These are phyloP conservation scores for Komagataella pseudopastoris DNA, from an alignment of 805 yeast species.

Conservation along the genomic window DNA sequence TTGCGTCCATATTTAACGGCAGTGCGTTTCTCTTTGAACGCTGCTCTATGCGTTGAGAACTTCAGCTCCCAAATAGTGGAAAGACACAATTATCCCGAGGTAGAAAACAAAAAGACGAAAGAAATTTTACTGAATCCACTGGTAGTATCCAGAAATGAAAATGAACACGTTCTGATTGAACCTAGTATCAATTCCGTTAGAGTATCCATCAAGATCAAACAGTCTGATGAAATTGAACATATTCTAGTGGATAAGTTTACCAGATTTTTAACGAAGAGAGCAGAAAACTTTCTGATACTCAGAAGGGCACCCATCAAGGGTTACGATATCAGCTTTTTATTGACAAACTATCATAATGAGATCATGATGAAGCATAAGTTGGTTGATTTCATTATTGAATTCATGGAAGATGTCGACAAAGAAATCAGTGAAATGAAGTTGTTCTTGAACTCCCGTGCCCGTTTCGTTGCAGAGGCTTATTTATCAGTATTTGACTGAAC, in stretches of 20 bases:
- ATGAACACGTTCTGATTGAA: slow-evolving; percentile 85
- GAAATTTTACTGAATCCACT: slow-evolving; percentile 83
- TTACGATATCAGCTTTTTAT: slow-evolving; percentile 83
- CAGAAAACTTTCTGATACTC: slow-evolving; percentile 84
- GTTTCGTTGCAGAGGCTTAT: slow-evolving; percentile 95
- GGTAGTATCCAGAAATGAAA: slow-evolving; percentile 84
- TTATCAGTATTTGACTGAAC: slow-evolving; percentile 74
- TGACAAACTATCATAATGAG: slow-evolving; percentile 91
- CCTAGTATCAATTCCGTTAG: slow-evolving; percentile 89
- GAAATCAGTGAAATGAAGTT: slow-evolving; percentile 97
- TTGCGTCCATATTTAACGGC: slow-evolving; percentile 90
- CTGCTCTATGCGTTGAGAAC: slow-evolving; percentile 84
- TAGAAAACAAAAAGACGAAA: slow-evolving; percentile 73
- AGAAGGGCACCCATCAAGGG: slow-evolving; percentile 87
- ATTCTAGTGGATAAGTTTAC: slow-evolving; percentile 92
- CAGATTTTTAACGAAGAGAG: slow-evolving; percentile 86
- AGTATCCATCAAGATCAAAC: slow-evolving; percentile 85
- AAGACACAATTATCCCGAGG: slow-evolving; percentile 95
- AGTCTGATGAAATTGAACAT: slow-evolving; percentile 94
- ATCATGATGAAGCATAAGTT: slow-evolving; percentile 90
- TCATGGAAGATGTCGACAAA: slow-evolving; percentile 98
- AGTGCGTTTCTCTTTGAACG: slow-evolving; percentile 85
- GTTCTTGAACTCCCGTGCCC: slow-evolving; percentile 92
- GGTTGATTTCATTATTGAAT: slow-evolving; percentile 93
- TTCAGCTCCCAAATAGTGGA: slow-evolving; percentile 93